Evolutionary conservation across 495 filamentous ascomycete genomes (phyloP), one percentile per base, ranked within the genome.

Genomic region (Tuber calosporum): DNA sequence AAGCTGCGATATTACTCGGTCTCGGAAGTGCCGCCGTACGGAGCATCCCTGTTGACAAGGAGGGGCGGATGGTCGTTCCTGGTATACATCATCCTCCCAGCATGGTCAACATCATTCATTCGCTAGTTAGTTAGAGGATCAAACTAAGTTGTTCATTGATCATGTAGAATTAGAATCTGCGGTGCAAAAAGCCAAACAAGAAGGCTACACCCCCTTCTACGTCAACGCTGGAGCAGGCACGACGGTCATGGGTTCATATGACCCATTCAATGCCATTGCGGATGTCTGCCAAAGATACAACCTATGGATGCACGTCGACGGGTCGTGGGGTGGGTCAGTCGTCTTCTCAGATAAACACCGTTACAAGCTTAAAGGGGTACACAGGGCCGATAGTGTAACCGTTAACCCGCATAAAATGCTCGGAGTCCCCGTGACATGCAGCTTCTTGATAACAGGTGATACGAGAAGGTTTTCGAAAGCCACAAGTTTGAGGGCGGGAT

Each of bases 321-420:
- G 87, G 39, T 90, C 88, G 41, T 97, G 94, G 94, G 95, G 94
- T 77, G 95, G 93, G 2, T 87, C 90, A 0, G 93, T 91, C 66
- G 84, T 90, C 72, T 97, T 98, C 86, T 93, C 90, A 39, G 72
- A 85, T 40, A 82, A 82, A 62, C 90, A 91, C 70, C 85, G 85
- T 39, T 81, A 85, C 78, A 90, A 91, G 82, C 83, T 96, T 48
- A 80, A 84, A 22, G 94, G 94, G 37, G 84, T 87, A 20, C 86
- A 93, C 67, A 85, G 88, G 22, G 95, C 93, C 13, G 85, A 97
- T 83, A 92, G 88, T 45, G 85, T 97, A 40, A 90, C 92, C 13
- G 87, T 97, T 58, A 97, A 96, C 82, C 94, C 95, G 74, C 94
- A 99, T 83, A 97, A 97, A 83, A 99, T 97, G 95, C 86, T 99